Evolutionary conservation across 139 green algal genomes (phyloP), one percentile per base, ranked within the genome.

Genomic region (Closterium sp.): DNA sequence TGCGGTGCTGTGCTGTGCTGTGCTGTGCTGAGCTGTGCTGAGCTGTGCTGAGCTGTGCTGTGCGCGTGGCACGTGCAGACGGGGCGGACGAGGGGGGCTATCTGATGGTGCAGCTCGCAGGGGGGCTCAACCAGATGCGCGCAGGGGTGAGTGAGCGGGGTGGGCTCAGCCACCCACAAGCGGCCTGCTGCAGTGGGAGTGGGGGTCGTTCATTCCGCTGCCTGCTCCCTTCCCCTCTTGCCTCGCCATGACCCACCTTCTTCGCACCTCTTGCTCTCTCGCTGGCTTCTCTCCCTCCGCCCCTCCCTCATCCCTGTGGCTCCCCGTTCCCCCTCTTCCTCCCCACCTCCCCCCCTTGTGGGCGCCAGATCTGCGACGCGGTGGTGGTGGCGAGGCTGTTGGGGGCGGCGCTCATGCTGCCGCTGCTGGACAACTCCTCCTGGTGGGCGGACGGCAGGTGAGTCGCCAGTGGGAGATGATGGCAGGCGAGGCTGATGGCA

Each of bases 361-460:
- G 55, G 55, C 1, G 4, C 33, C 32, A 91, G 88, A 64, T 91
- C 23, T 87, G 55, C n/a, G 88, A 91, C 33, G 88, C 88, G 23
- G 88, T 91, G 34, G 88, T 90, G 81, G 88, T 91, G 64, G 88
- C 88, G 23, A 31, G 81, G 32, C 25, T 91, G 66, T n/a, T 91
- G 84, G 84, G 84, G 4, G 88, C 88, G 28, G 32, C 88, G 28
- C 88, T 91, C 2, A 28, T 91, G 36, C 30, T 91, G 34, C 88
- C 88, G 8, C 16, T 34, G 64, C 23, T 91, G 28, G 88, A 91
- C 31, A 87, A 90, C 28, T 32, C 21, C 83, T 91, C 88, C 28
- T 91, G 88, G 88, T 91, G 88, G 88, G 55, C 31, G 16, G 88
- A 91, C 43, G 28, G 84, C 23, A 91, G 88, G 88, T 91, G 35